Base-by-base conservation (phyloP, 495 filamentous ascomycete genomes). In the Talaromyces adpressus region DNA sequence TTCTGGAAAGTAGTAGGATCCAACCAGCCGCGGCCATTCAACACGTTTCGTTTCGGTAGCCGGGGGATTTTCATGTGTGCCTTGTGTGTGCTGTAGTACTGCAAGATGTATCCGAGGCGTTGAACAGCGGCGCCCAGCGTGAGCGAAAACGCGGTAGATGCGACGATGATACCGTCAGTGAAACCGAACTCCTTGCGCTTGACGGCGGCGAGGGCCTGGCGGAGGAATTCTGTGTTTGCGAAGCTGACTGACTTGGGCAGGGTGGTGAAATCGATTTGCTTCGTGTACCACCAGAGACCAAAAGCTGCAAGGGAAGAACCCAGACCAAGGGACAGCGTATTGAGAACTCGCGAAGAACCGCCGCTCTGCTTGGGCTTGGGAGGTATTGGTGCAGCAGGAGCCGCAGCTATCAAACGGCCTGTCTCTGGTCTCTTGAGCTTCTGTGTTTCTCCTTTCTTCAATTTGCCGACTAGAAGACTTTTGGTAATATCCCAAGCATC, bases 21-120 rank as follows among this genome's bases (percentile, higher is more conserved):
- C 78, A 83, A 63, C 73, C 73, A 18, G 76, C 80, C 1, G 74
- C 83, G 60, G 79, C 80, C 5, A 72, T 81, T 27, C 83, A 83
- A 65, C 75, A 69, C 67, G 73, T n/a, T 70, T 73, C 34, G 76
- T 77, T 64, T 73, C 70, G 23, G 71, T 73, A 57, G 11, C 7
- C 54, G 32, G 12, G 54, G 54, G 22, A 57, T 57, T 57, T 32
- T 57, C 29, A 27, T 27, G 29, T 57, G 54, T 57, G 54, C 30
- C 54, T 27, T 27, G 29, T 57, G 27, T 29, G 23, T 32, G 12
- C 14, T 57, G 54, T 32, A 27, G 9, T 29, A 57, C 54, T 57
- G 22, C 23, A 57, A 57, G 11, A 32, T 29, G n/a, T 27, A 9
- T 29, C 22, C 27, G 16, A 57, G 23, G 54, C 54, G 54, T 57